These are phyloP conservation scores for Odontarrhena argentea DNA, from an alignment of 345 rosid genomes.

Conservation along the genomic window DNA sequence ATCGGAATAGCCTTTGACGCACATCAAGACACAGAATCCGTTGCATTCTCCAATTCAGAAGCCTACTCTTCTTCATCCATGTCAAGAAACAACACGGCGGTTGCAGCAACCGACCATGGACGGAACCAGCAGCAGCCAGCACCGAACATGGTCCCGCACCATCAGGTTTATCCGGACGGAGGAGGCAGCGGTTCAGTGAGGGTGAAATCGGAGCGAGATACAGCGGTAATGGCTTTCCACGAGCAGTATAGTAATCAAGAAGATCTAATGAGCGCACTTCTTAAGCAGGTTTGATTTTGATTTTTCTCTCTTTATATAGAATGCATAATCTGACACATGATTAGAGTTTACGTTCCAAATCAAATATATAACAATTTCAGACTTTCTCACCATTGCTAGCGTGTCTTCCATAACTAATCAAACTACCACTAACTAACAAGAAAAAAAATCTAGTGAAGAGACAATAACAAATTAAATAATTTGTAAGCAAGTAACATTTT, in stretches of 20 bases:
- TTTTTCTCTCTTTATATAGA: conserved; percentile 15
- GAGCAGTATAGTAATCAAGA: conserved; percentile 70
- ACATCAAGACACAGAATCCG: conserved; percentile 53
- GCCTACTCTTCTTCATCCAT: conserved; percentile 41
- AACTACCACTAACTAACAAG: conserved; percentile 8
- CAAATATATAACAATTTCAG: conserved; percentile 27
- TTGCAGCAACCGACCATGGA: conserved; percentile 22
- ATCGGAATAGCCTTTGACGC: conserved; percentile 60
- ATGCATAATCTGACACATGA: conserved; percentile 26
- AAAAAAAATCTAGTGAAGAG: background rate
- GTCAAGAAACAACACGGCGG: conserved; percentile 32
- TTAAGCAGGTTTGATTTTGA: conserved; percentile 65
- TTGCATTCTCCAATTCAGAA: conserved; percentile 33
- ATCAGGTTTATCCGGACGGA: conserved; percentile 28
- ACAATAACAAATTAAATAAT: background rate
- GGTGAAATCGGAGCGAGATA: conserved; percentile 73
- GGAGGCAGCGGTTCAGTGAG: conserved; percentile 42
- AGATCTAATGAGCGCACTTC: conserved; percentile 90
- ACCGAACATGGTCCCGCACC: background rate
- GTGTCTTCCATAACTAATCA: conserved; percentile 19
- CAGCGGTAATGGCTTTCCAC: conserved; percentile 46
- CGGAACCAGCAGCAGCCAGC: conserved; percentile 27
- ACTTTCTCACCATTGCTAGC: conserved; percentile 20
- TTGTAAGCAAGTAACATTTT: background rate
- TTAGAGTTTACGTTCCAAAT: conserved; percentile 33